Evolutionary conservation across 2,329 filamentous ascomycete species (phyloP).

Genomic region (Lasiodiplodia gonubiensis): DNA sequence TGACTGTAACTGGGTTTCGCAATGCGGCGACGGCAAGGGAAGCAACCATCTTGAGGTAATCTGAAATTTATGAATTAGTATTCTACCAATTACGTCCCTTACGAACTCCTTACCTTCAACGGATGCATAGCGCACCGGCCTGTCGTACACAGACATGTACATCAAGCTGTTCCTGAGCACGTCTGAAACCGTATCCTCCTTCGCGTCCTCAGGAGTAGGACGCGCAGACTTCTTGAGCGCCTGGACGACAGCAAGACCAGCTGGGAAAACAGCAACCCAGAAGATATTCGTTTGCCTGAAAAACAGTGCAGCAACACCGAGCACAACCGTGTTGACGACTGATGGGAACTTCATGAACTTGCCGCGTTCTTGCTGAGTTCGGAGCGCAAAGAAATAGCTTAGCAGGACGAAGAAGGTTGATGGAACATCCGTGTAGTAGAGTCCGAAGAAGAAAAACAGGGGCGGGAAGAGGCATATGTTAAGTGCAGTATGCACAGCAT

Average conservation of each 20-base stretch:
- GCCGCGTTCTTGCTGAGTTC: slow-evolving; percentile 32
- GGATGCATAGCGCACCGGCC: slow-evolving; percentile 28
- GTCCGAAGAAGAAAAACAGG: slow-evolving; percentile 91
- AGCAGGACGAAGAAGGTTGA: slow-evolving; percentile 78
- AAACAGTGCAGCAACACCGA: slow-evolving; percentile 70
- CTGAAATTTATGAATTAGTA: slow-evolving; percentile 31
- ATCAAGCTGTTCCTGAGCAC: slow-evolving; percentile 22
- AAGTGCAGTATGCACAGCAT: slow-evolving; percentile 66
- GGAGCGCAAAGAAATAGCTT: slow-evolving; percentile 62
- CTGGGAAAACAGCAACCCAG: slow-evolving; percentile 84
- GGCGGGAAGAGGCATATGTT: slow-evolving; percentile 87
- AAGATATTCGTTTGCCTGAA: slow-evolving; percentile 98
- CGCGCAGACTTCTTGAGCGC: slow-evolving; percentile 34
- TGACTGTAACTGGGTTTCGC: slow-evolving; percentile 47
- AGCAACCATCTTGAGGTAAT: slow-evolving; percentile 58
- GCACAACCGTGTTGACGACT: slow-evolving; percentile 44
- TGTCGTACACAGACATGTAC: slow-evolving; percentile 31
- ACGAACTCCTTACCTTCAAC: slow-evolving; percentile 25
- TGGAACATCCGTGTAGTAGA: slow-evolving; percentile 94
- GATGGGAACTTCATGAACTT: slow-evolving; percentile 30
- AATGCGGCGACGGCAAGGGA: slow-evolving; percentile 68
- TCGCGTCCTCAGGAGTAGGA: slow-evolving; percentile 16
- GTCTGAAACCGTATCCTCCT: slow-evolving; percentile 4
- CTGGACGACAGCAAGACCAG: slow-evolving; percentile 53
- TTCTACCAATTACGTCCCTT: no score